Evolutionary conservation across 805 yeast species (phyloP).

Genomic region (Teunomyces barrocoloradensis): DNA sequence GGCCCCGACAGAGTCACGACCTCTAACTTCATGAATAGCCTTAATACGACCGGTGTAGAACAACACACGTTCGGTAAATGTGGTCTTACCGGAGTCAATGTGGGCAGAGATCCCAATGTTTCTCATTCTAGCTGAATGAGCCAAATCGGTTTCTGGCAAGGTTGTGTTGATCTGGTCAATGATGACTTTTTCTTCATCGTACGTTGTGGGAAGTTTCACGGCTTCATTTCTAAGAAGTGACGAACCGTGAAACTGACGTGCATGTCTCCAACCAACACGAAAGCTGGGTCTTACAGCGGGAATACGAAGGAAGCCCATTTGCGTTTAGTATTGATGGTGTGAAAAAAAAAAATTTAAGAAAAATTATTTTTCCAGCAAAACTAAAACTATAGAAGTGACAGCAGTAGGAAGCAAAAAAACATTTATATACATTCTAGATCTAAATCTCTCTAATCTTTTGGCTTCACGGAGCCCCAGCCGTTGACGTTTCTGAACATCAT

Average conservation of each 20-base stretch:
- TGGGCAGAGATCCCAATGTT: conserved; percentile 98
- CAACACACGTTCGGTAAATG: conserved; percentile 95
- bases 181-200: conserved; percentile 71
- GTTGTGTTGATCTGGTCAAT: conserved; percentile 55
- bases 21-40: conserved; percentile 95
- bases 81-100: conserved; percentile 96
- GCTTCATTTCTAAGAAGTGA: conserved; percentile 7
- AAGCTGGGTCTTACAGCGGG: conserved; percentile 1
- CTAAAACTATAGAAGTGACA: too few species aligned
- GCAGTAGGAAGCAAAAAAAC: background rate
- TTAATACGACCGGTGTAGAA: conserved; percentile 96
- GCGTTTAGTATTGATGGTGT: background rate
- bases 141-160: conserved; percentile 51
- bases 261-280: conserved; percentile 3
- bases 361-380: too few species aligned
- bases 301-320: conserved; percentile 3
- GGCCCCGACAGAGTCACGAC: conserved; percentile 97
- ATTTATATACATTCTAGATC: background rate
- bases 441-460: conserved; percentile 11
- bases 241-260: conserved; percentile 2
- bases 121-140: conserved; percentile 61
- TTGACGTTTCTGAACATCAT: conserved; percentile 74
- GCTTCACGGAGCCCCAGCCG: conserved; percentile 36
- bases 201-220: conserved; percentile 37
- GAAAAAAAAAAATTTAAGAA: background rate